Base-by-base conservation (phyloP, 345 rosid species). In the Erodium maritimum region DNA sequence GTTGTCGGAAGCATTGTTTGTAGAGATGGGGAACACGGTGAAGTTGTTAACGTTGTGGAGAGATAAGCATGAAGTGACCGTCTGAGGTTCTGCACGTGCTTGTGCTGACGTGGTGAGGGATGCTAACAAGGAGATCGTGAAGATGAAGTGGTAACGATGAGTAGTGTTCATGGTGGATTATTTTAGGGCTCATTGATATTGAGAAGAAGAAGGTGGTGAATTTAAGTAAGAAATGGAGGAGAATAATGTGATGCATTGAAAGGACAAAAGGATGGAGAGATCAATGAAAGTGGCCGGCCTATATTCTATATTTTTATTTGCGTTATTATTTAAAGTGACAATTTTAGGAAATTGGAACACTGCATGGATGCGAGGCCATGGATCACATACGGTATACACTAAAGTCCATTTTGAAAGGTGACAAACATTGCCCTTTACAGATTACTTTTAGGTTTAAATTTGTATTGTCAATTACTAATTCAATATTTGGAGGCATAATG, bases 11-110 rank as follows among this genome's bases (percentile, higher is more conserved):
- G 17, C 62, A 12, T 46, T 51, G 8, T 5, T 23, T 18, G 61
- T 34, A 6, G 33, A 23, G 56, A 18, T 60, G 18, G 80, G 77
- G 55, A 72, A 69, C 1, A 57, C 61, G 57, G 85, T 74, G 63
- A 81, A 82, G 71, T 84, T 82, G 45, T 50, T 67, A 34, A 82
- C 65, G 5, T 60, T 55, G 20, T 73, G 64, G 7, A 1, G 53
- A 11, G 59, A 50, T 57, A 84, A 72, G 58, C 91, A 84, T 8
- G 75, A 66, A 24, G 62, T 56, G 21, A 85, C 57, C 53, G 33
- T 25, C n/a, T n/a, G n/a, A n/a, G n/a, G n/a, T n/a, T n/a, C n/a
- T n/a, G n/a, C n/a, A n/a, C n/a, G n/a, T 25, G 33, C 33, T 3
- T 25, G 33, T 3, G 33, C 7, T 7, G 33, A 25, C 7, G 33